Conservation (phyloP, 1,284 basidiomycete species). For the Xerocomus amazonicus region DNA sequence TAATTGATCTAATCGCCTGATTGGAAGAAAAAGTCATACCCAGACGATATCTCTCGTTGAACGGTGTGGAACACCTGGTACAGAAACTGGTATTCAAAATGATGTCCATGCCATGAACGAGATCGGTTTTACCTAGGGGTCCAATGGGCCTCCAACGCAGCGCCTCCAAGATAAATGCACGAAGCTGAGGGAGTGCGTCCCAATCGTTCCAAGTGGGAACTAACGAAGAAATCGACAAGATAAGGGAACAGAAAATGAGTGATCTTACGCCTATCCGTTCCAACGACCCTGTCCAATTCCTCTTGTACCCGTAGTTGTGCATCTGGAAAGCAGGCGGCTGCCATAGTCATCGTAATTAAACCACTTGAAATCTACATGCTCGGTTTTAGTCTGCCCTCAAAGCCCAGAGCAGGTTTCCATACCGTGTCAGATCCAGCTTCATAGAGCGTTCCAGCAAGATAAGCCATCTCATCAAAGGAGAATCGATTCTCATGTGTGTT, state of each 20-base stretch:
- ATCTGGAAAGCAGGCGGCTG: slow-evolving; percentile 59
- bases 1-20: background rate
- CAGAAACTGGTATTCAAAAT: background rate
- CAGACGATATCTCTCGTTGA: slow-evolving; percentile 62
- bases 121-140: slow-evolving; percentile 39
- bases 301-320: slow-evolving; percentile 53
- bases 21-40: slow-evolving; percentile 24
- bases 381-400: background rate
- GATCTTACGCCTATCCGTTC: slow-evolving; percentile 45
- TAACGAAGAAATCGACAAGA: background rate
- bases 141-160: slow-evolving; percentile 64
- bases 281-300: slow-evolving; percentile 60
- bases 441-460: slow-evolving; percentile 61
- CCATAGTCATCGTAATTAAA: slow-evolving; percentile 55
- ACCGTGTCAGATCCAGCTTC: slow-evolving; percentile 65
- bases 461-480: slow-evolving; percentile 52
- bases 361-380: slow-evolving; percentile 46
- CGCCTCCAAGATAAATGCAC: slow-evolving; percentile 59
- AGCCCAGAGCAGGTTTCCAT: background rate
- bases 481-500: slow-evolving; percentile 46
- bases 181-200: slow-evolving; percentile 48
- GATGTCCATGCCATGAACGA: background rate
- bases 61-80: slow-evolving; percentile 49
- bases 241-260: background rate
- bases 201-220: slow-evolving; percentile 50